Conservation (phyloP, 768 basidiomycete genomes). For the Phylloporus sp. region DNA sequence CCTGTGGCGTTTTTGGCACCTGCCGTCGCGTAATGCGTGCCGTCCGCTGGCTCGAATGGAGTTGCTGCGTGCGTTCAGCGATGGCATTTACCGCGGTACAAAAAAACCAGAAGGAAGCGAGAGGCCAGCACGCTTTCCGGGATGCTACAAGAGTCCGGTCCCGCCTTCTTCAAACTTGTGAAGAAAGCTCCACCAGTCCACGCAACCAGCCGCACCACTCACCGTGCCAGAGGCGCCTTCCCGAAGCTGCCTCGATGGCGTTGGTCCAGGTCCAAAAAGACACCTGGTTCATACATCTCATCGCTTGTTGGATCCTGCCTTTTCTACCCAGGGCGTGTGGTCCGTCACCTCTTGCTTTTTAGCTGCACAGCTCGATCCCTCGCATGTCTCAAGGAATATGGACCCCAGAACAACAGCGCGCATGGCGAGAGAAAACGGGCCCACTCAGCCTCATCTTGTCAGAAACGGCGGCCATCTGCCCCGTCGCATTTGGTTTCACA, state of each 20-base stretch:
- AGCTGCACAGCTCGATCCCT: constrained; percentile 3
- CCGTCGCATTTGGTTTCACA: constrained; percentile 98
- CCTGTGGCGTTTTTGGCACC: no score
- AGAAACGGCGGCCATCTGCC: constrained; percentile 92
- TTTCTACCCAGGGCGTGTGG: constrained; percentile 74
- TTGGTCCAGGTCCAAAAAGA: constrained; percentile 86
- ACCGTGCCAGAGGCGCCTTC: constrained; percentile 35
- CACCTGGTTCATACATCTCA: constrained; percentile 84
- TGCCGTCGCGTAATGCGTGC: no score
- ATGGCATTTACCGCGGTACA: no score
- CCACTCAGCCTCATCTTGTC: constrained; percentile 70
- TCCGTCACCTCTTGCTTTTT: constrained; percentile 37
- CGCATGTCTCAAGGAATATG: constrained; percentile 56
- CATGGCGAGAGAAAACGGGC: constrained; percentile 99
- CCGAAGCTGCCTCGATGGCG: constrained; percentile 59
- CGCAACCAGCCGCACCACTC: constrained; percentile 36
- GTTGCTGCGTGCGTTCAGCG: no score
- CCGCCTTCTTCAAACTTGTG: constrained; percentile 86
- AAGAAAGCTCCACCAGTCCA: constrained; percentile 52
- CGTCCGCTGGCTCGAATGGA: no score
- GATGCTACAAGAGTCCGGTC: constrained; percentile 87
- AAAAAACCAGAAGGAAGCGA: no score
- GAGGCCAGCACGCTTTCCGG: no score
- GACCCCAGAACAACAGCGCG: constrained; percentile 89
- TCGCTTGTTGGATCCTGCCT: constrained; percentile 80